phyloP scores from a whole-genome alignment of 306 rosid species.

The Trichosanthes cucumerina region DNA sequence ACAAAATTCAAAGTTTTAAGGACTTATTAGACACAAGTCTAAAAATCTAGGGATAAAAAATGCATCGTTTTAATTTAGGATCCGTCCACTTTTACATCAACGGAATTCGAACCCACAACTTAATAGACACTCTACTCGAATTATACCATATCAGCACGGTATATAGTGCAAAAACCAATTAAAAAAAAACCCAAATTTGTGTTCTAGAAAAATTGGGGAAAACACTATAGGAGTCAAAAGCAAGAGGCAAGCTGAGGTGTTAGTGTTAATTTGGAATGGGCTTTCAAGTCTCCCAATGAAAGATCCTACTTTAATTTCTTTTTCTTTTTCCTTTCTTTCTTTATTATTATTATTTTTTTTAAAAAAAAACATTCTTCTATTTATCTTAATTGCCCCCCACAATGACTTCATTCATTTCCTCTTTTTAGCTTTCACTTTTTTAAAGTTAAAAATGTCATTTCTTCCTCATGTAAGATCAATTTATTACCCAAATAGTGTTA shows the following conservation, averaged over 20 bases:
- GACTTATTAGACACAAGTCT: no score
- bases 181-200: not conserved
- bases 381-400: not conserved
- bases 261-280: not conserved
- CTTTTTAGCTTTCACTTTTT: not conserved
- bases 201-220: not conserved
- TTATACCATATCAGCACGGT: not conserved
- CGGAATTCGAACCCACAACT: no score
- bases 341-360: not conserved
- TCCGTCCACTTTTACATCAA: no score
- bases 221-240: constrained; percentile 6
- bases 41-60: no score
- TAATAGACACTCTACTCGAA: no score
- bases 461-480: not conserved
- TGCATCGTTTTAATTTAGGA: no score
- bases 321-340: not conserved
- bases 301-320: not conserved
- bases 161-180: no score
- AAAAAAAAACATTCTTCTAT: not conserved
- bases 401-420: not conserved
- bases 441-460: not conserved
- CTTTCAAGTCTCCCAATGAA: not conserved
- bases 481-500: not conserved
- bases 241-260: not conserved
- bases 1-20: no score